phyloP scores from a whole-genome alignment of 2,329 filamentous ascomycete genomes.

The Aureobasidium musti region DNA sequence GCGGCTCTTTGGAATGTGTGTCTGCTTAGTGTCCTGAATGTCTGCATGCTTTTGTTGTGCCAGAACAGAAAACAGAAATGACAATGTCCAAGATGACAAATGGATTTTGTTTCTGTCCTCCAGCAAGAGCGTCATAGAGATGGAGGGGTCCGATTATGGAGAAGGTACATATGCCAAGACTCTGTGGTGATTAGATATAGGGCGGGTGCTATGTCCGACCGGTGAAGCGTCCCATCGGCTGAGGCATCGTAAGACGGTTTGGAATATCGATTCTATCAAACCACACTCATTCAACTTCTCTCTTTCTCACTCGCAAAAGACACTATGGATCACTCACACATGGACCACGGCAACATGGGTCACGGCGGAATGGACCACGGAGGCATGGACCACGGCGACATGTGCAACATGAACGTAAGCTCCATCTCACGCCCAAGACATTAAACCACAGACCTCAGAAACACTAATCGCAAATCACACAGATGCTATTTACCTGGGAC shows the following conservation, averaged over 20 bases:
- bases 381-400: constrained; percentile 56
- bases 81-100: background rate
- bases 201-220: background rate
- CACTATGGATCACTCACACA: constrained; percentile 27
- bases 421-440: background rate
- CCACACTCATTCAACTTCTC: background rate
- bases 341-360: constrained; percentile 33
- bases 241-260: constrained; percentile 8
- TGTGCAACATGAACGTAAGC: constrained; percentile 89
- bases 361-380: constrained; percentile 48
- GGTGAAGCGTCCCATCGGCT: background rate
- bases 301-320: background rate
- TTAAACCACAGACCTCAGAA: background rate
- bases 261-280: constrained; percentile 19
- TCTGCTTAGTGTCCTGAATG: constrained; percentile 21
- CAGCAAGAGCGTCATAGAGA: background rate
- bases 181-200: background rate
- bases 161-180: background rate
- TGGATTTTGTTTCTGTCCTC: background rate
- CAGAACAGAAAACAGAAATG: background rate
- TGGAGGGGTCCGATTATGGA: background rate
- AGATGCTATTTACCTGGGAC: constrained; percentile 99
- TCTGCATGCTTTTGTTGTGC: constrained; percentile 6
- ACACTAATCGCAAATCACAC: background rate
- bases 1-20: background rate